Base-by-base conservation (phyloP, 352 stramenopile species). In the Peronospora destructor region DNA sequence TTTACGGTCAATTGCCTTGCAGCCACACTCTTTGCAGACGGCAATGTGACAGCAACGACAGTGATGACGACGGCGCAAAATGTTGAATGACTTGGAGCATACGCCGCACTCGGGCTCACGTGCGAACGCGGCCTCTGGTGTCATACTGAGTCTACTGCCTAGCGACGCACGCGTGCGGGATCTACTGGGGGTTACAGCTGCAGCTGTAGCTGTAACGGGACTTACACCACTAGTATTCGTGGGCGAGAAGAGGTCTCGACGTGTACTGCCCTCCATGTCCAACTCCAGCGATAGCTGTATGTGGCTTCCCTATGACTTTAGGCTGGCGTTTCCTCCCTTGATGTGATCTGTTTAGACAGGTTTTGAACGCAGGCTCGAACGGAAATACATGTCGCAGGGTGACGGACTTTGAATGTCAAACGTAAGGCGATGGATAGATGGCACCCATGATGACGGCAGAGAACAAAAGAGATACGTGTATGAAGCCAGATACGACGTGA, bases 1-100 rank as follows among this genome's bases (percentile, higher is more conserved):
- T 34, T 69, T 71, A 23, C 69, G 57, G 64, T 90, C 77, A 17
- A 93, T 50, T 21, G 79, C 82, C 56, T 93, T 93, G 52, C 68
- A 60, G 0, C 79, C 80, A 47, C 82, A 93, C 40, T 91, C 79
- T 55, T 91, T 93, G 50, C 82, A 93, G 3, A 93, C 65, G 4
- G 82, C 79, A 50, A 91, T 74, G 65, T 90, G 78, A 58, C 83
- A 93, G 29, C 68, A 73, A 47, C 83, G 83, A 53, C 83, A 93
- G 65, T 91, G 83, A 61, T 93, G 83, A 45, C 83, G 83, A 7
- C 83, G 80, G 0, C 80, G 77, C 45, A 91, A 51, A 25, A 93
- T 68, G 48, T 87, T 88, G 60, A 93, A 93, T 32, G 71, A 76
- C 55, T 85, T 85, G 43, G 61, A 40, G 67, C 83, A 93, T 34